These are phyloP conservation scores for Lasiodiplodia sp. DNA, from an alignment of 2,329 filamentous ascomycete species.

Conservation along the genomic window DNA sequence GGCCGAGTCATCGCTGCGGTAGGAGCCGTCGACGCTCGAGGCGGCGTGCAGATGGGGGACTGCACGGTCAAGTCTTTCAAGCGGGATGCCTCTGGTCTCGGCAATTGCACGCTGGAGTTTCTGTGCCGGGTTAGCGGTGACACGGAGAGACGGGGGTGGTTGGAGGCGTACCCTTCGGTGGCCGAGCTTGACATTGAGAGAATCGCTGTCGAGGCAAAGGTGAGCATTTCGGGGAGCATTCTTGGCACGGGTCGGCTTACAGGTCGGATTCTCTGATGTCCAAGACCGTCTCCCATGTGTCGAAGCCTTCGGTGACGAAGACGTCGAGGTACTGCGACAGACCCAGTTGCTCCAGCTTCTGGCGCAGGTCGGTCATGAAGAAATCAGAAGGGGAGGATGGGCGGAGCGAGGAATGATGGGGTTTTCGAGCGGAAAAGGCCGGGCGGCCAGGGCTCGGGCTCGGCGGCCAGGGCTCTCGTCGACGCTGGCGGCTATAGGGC, in stretches of 20 bases:
- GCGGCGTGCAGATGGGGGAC: conserved; percentile 29
- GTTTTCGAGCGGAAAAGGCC: conserved; percentile 7
- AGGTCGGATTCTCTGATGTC: conserved; percentile 86
- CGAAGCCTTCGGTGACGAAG: conserved; percentile 81
- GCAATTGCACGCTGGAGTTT: conserved; percentile 86
- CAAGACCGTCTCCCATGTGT: conserved; percentile 82
- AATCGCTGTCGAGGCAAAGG: conserved; percentile 60
- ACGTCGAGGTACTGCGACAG: conserved; percentile 77
- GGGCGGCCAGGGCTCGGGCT: neutral
- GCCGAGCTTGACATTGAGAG: conserved; percentile 78
- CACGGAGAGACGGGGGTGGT: neutral
- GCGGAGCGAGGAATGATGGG: neutral
- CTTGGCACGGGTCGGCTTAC: conserved; percentile 54
- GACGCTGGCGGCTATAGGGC: neutral
- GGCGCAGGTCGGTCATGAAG: conserved; percentile 70
- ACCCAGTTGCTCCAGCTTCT: conserved; percentile 76
- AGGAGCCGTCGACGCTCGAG: conserved; percentile 60
- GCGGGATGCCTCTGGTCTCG: conserved; percentile 67
- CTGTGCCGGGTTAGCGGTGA: conserved; percentile 49
- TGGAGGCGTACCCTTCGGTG: conserved; percentile 72
- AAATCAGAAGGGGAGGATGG: conserved; percentile 7
- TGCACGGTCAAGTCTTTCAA: conserved; percentile 32
- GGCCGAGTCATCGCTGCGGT: conserved; percentile 62
- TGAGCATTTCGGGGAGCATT: conserved; percentile 27
- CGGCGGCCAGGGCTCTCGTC: neutral